These are phyloP conservation scores for Microcyclosporella mali DNA, from an alignment of 2,329 filamentous ascomycete genomes.

Conservation along the genomic window DNA sequence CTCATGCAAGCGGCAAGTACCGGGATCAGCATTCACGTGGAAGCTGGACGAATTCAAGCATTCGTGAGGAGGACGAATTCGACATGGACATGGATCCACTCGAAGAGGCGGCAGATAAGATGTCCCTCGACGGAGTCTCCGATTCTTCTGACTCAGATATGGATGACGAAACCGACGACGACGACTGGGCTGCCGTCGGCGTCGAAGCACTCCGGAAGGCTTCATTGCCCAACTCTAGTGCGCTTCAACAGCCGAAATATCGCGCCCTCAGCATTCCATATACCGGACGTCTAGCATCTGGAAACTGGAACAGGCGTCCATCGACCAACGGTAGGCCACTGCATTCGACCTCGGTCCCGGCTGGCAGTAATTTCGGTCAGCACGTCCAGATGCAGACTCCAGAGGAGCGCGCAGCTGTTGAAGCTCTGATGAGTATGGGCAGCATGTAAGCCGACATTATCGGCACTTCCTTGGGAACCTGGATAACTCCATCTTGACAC, in stretches of 20 bases:
- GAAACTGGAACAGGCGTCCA: constrained; percentile 22
- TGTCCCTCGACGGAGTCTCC: constrained; percentile 75
- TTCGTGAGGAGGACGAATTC: constrained; percentile 57
- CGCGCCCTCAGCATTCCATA: constrained; percentile 27
- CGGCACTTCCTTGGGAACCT: constrained; percentile 6
- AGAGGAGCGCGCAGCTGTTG: constrained; percentile 75
- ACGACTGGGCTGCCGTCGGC: constrained; percentile 89
- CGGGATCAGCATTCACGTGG: constrained; percentile 41
- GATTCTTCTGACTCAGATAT: constrained; percentile 25
- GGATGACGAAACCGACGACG: constrained; percentile 80
- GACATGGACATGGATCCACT: constrained; percentile 58
- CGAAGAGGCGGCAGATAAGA: constrained; percentile 86
- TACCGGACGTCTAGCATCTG: constrained; percentile 22
- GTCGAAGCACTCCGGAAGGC: constrained; percentile 73
- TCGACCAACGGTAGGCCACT: constrained; percentile 13
- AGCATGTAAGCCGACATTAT: constrained; percentile 46
- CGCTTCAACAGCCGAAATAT: constrained; percentile 22
- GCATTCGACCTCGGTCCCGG: constrained; percentile 22
- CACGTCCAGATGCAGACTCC: constrained; percentile 41
- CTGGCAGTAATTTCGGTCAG: constrained; percentile 5
- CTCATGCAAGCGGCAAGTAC: constrained; percentile 19
- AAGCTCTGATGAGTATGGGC: constrained; percentile 73
- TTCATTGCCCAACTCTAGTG: constrained; percentile 36
- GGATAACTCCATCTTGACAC: not conserved
- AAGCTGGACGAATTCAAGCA: constrained; percentile 63